These are phyloP conservation scores for Backusella luteola DNA, from an alignment of 192 early-diverging fungal species.

Conservation along the genomic window DNA sequence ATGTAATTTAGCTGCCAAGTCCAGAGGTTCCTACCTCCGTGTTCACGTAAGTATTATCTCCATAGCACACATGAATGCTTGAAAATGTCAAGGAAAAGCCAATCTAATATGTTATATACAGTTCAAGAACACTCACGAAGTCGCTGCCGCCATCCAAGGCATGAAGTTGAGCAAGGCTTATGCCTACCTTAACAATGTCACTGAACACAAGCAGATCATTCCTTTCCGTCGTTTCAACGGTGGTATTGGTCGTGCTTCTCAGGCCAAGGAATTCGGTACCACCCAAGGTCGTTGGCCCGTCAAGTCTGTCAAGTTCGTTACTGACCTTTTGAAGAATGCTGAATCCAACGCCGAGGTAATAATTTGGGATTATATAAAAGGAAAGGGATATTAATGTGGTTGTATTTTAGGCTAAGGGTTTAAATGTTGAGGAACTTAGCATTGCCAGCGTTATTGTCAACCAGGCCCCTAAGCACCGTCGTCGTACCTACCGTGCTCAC, in stretches of 20 bases:
- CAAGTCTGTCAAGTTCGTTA: slow-evolving; percentile 93
- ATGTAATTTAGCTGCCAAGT: slow-evolving; percentile 58
- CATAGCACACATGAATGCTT: neutral
- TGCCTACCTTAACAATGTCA: slow-evolving; percentile 89
- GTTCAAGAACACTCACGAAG: slow-evolving; percentile 99
- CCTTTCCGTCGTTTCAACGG: slow-evolving; percentile 97
- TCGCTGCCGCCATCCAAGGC: slow-evolving; percentile 91
- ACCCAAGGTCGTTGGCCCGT: slow-evolving; percentile 95
- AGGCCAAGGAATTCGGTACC: slow-evolving; percentile 91
- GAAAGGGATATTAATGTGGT: neutral
- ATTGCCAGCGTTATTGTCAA: slow-evolving; percentile 97
- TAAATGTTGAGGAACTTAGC: slow-evolving; percentile 83
- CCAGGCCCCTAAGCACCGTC: slow-evolving; percentile 96
- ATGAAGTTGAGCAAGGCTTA: slow-evolving; percentile 91
- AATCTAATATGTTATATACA: slow-evolving; percentile 8
- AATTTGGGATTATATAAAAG: neutral
- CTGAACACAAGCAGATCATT: slow-evolving; percentile 95
- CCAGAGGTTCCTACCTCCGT: slow-evolving; percentile 83
- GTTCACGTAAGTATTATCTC: slow-evolving; percentile 44
- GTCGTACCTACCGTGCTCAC: slow-evolving; percentile 98
- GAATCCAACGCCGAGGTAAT: slow-evolving; percentile 93
- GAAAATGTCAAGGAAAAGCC: too few relatives aligned
- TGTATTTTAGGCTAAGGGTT: slow-evolving; percentile 74
- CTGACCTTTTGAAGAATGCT: slow-evolving; percentile 95
- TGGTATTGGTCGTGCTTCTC: slow-evolving; percentile 95